Conservation (phyloP, 495 filamentous ascomycete species). For the Penicillium longicatenatum region DNA sequence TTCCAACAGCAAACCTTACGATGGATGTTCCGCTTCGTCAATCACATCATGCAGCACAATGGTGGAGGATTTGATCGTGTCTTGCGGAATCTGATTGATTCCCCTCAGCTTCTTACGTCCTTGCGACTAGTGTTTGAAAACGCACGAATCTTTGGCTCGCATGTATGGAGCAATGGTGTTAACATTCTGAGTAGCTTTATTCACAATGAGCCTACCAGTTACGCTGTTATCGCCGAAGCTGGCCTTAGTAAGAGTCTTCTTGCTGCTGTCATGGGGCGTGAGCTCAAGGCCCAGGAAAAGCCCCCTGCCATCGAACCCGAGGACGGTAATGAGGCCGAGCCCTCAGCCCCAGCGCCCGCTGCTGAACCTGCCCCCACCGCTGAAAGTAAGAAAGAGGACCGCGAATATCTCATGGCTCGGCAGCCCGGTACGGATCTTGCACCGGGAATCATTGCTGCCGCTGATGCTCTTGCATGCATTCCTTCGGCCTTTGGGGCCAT, state of each 20-base stretch:
- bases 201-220: conserved; percentile 98
- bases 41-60: conserved; percentile 87
- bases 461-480: conserved; percentile 82
- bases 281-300: conserved; percentile 37
- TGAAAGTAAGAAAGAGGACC: conserved; percentile 24
- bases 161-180: conserved; percentile 91
- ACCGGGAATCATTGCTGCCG: conserved; percentile 75
- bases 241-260: conserved; percentile 84
- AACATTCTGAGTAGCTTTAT: conserved; percentile 94
- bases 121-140: conserved; percentile 83
- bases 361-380: conserved; percentile 18
- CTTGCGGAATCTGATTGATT: conserved; percentile 91
- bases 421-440: conserved; percentile 53
- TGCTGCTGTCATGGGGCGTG: conserved; percentile 68
- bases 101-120: conserved; percentile 75
- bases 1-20: conserved; percentile 90
- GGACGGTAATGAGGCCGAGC: conserved; percentile 21
- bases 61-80: conserved; percentile 85
- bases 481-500: conserved; percentile 91
- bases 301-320: conserved; percentile 29
- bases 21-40: conserved; percentile 93
- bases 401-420: conserved; percentile 39
- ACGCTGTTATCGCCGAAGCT: conserved; percentile 90
- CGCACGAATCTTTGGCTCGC: conserved; percentile 75
- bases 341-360: conserved; percentile 16